A percentile compares a stretch with the other conserved stretches of the same genome.
Evolutionary conservation across 164 flowering plant genomes (phyloP).

Genomic region (Vitis amurensis): DNA sequence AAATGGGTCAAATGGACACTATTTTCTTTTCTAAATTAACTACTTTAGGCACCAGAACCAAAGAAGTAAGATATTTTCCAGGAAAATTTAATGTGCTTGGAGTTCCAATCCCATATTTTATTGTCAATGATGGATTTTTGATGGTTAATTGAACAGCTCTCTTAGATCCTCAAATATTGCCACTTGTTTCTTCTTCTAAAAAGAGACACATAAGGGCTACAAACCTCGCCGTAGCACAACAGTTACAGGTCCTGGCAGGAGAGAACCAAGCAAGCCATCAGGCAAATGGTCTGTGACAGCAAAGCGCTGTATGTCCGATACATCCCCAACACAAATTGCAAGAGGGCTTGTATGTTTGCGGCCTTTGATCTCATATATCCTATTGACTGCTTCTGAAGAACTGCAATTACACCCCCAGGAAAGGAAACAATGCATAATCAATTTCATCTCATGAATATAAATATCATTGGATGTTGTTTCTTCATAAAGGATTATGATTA

Average conservation of each 20-base stretch:
- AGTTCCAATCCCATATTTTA: background rate
- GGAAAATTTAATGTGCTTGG: background rate
- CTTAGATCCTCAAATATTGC: background rate
- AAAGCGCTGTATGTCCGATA: conserved; percentile 63
- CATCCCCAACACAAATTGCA: conserved; percentile 94
- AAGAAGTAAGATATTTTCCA: too few relatives aligned
- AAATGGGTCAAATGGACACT: too few relatives aligned
- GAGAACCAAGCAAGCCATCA: conserved; percentile 68
- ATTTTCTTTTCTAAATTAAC: too few relatives aligned
- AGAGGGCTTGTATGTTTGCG: conserved; percentile 88
- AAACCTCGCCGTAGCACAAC: conserved; percentile 80
- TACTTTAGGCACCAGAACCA: too few relatives aligned
- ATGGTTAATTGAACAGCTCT: background rate
- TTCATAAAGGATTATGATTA: too few relatives aligned
- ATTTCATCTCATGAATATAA: background rate
- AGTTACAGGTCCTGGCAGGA: conserved; percentile 98
- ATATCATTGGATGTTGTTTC: too few relatives aligned
- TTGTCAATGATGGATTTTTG: background rate
- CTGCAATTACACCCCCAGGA: conserved; percentile 33
- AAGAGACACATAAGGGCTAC: conserved; percentile 8
- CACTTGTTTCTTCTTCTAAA: background rate
- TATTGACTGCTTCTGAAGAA: conserved; percentile 78
- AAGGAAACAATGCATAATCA: background rate
- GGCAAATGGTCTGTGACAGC: conserved; percentile 83
- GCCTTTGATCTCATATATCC: conserved; percentile 94